Evolutionary conservation across 352 stramenopile species (phyloP).

Genomic region (Pythium aquatile): DNA sequence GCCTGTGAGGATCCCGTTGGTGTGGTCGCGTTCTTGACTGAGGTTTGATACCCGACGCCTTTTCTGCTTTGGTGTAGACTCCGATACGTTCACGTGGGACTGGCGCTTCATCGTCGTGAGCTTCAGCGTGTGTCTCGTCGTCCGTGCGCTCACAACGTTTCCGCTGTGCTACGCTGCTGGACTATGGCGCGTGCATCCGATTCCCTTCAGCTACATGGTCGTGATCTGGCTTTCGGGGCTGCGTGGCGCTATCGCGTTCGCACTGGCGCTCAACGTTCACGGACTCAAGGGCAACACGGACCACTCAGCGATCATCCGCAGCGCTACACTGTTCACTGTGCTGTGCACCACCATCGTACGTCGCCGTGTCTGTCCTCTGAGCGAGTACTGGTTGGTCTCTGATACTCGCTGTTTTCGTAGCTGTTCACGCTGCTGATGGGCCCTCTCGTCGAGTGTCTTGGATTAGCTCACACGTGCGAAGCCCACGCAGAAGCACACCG

Average conservation of each 20-base stretch:
- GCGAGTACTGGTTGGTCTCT: neutral
- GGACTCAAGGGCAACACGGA: constrained; percentile 12
- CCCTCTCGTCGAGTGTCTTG: constrained; percentile 27
- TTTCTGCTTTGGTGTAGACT: constrained; percentile 17
- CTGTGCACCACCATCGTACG: constrained; percentile 37
- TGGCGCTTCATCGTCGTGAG: constrained; percentile 37
- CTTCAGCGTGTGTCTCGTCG: constrained; percentile 28
- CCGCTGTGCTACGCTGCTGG: constrained; percentile 32
- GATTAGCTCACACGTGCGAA: constrained; percentile 26
- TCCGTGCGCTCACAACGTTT: constrained; percentile 32
- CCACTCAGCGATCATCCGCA: constrained; percentile 24
- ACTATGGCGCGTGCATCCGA: constrained; percentile 27
- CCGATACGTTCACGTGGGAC: constrained; percentile 38
- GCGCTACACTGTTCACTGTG: constrained; percentile 26
- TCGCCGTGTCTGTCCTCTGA: neutral
- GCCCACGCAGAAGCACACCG: too few relatives aligned
- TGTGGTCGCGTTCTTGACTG: neutral
- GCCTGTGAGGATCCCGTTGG: constrained; percentile 23
- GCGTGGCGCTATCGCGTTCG: constrained; percentile 46
- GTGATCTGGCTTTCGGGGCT: constrained; percentile 84
- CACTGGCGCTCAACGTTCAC: constrained; percentile 34
- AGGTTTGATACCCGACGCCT: neutral
- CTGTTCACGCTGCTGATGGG: constrained; percentile 33
- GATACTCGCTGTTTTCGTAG: constrained; percentile 12
- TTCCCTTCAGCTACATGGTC: constrained; percentile 35